Percentiles rank a stretch among this genome's conserved stretches.
Conservation (phyloP, 2,329 filamentous ascomycete species). For the Dactylellina leptospora region DNA sequence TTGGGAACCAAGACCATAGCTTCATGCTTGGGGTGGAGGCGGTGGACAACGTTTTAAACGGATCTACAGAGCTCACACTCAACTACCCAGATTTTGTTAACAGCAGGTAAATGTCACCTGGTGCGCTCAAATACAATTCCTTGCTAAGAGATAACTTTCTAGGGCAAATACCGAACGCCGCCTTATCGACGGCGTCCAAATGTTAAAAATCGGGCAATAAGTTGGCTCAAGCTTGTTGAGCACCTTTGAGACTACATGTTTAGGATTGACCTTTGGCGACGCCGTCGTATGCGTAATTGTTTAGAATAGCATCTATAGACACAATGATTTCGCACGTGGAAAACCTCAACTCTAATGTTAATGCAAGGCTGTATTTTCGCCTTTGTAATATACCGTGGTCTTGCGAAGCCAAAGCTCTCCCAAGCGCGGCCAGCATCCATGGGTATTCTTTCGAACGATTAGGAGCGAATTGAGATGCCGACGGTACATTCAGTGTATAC, state of each 20-base stretch:
- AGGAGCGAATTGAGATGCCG: too few species aligned
- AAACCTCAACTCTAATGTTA: too few species aligned
- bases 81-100: conserved; percentile 99
- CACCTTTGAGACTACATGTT: too few species aligned
- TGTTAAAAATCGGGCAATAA: conserved; percentile 20
- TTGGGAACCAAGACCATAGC: conserved; percentile 75
- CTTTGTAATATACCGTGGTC: too few species aligned
- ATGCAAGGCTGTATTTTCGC: too few species aligned
- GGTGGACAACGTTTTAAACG: conserved; percentile 86
- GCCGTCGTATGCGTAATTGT: too few species aligned
- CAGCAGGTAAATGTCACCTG: conserved; percentile 57
- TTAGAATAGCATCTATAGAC: conserved; percentile 10
- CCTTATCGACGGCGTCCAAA: conserved; percentile 59
- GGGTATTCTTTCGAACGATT: too few species aligned
- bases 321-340: too few species aligned
- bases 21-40: conserved; percentile 98
- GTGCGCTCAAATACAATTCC: background rate
- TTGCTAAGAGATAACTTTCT: background rate
- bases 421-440: too few species aligned
- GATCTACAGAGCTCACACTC: conserved; percentile 87
- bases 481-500: too few species aligned
- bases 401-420: too few species aligned
- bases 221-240: too few species aligned
- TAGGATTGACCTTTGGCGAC: background rate
- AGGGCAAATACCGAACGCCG: conserved; percentile 61